Base-by-base conservation (phyloP, 1,284 basidiomycete species). In the Lentinula novae-zelandiae region DNA sequence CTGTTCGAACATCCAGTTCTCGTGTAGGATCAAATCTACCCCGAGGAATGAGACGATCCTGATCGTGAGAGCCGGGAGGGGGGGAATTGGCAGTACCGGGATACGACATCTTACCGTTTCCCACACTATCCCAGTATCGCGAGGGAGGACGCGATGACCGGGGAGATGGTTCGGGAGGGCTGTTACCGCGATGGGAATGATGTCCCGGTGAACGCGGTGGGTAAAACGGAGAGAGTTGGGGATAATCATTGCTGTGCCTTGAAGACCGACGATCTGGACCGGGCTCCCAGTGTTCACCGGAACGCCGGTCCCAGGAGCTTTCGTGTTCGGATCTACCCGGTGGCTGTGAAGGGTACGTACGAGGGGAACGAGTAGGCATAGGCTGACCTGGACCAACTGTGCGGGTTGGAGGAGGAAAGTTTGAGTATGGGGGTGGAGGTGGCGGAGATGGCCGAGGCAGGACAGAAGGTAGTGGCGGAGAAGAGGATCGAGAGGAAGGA, bases 351-450 rank as follows among this genome's bases (percentile, higher is more conserved):
- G 74, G 69, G 62, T 87, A 88, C 1, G 76, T 68, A 15, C 78
- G 77, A 27, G 84, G 85, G 2, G 87, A 87, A 1, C 83, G 78
- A 22, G 61, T 50, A 9, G 57, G 36, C n/a, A 82, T 80, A 31
- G 79, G 73, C 58, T 81, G 84, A 3, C 77, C 82, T 31, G 86
- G 84, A 0, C 84, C 84, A 40, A 82, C 75, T 2, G 80, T 81
- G 31, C 84, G 78, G 22, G 63, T 68, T 5, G 77, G 72, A 6
- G 76, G 69, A 1, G 79, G 75, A 58, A 82, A 84, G 1, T 68
- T 62, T 34, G 73, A 78, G 70, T 80, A 84, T 0, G 76, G 44
- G 8, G 44, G 68, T 0, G 78, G 75, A 20, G 74, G 78, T 8
- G 74, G 78, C 7, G 83, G 79, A 0, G 82, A 84, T 9, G 78